Percentiles rank a stretch among this genome's conserved stretches.
phyloP scores from a whole-genome alignment of 495 filamentous ascomycete species.

The Cercophora scortea region DNA sequence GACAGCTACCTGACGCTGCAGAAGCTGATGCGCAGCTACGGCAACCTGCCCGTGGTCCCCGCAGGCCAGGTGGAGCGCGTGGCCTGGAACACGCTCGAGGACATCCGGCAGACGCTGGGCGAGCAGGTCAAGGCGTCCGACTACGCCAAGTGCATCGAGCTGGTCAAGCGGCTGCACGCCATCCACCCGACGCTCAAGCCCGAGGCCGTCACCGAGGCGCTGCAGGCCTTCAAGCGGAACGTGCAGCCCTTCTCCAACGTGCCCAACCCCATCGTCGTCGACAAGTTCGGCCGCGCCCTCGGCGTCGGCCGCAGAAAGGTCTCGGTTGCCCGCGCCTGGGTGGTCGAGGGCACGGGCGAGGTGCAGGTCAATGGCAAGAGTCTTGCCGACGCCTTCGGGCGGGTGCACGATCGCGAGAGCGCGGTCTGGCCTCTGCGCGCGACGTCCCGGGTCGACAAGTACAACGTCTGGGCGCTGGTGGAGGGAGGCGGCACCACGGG shows the following conservation, averaged over 20 bases:
- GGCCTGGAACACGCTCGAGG: slow-evolving; percentile 73
- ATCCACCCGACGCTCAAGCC: slow-evolving; percentile 80
- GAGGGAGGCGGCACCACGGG: slow-evolving; percentile 85
- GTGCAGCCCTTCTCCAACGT: slow-evolving; percentile 60
- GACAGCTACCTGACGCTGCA: slow-evolving; percentile 73
- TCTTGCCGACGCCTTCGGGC: slow-evolving; percentile 67
- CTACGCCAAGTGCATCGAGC: slow-evolving; percentile 63
- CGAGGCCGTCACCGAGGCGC: slow-evolving; percentile 49
- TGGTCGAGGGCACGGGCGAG: slow-evolving; percentile 89
- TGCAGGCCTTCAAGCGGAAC: slow-evolving; percentile 65
- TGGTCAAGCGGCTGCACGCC: slow-evolving; percentile 73
- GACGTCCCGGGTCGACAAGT: slow-evolving; percentile 83
- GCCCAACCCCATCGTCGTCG: slow-evolving; percentile 50
- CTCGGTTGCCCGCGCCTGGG: slow-evolving; percentile 69
- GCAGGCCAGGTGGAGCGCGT: slow-evolving; percentile 61
- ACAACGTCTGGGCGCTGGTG: slow-evolving; percentile 87
- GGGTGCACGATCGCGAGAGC: slow-evolving; percentile 91
- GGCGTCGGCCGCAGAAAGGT: slow-evolving; percentile 80
- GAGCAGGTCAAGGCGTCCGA: slow-evolving; percentile 72
- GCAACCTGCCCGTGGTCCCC: slow-evolving; percentile 59
- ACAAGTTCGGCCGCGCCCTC: slow-evolving; percentile 65
- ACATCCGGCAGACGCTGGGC: slow-evolving; percentile 67
- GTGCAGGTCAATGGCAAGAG: slow-evolving; percentile 83
- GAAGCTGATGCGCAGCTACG: slow-evolving; percentile 59
- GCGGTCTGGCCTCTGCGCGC: slow-evolving; percentile 82